These are phyloP conservation scores for Arachis monticola DNA, from an alignment of 331 rosid genomes.

Conservation along the genomic window DNA sequence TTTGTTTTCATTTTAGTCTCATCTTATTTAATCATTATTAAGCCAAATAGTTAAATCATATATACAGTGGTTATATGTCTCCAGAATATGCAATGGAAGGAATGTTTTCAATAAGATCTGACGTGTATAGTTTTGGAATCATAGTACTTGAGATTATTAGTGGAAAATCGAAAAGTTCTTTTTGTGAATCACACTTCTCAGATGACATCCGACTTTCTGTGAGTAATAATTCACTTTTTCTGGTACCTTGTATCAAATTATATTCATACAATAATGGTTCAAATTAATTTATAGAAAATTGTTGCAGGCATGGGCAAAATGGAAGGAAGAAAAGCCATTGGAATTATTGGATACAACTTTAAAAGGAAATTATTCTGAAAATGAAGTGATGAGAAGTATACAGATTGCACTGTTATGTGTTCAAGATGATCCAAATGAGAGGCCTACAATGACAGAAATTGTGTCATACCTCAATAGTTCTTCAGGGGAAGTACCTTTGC, in stretches of 20 bases:
- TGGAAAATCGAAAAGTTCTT: constrained; percentile 38
- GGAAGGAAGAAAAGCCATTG: constrained; percentile 48
- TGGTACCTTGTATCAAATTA: background rate
- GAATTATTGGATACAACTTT: constrained; percentile 48
- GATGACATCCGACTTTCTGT: constrained; percentile 42
- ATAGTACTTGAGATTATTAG: constrained; percentile 48
- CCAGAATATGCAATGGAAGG: constrained; percentile 72
- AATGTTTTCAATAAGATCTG: constrained; percentile 54
- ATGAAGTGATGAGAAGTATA: constrained; percentile 57
- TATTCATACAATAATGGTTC: constrained; percentile 7
- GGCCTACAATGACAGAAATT: constrained; percentile 30
- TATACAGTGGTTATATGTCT: constrained; percentile 70
- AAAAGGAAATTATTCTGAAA: constrained; percentile 30
- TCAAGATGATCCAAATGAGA: constrained; percentile 56
- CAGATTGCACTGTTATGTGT: constrained; percentile 62
- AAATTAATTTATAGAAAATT: background rate
- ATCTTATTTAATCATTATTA: no score
- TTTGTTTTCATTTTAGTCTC: background rate
- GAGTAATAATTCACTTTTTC: constrained; percentile 15
- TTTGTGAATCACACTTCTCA: constrained; percentile 6
- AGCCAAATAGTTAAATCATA: background rate
- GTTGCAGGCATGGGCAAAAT: constrained; percentile 55
- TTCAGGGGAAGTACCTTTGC: constrained; percentile 12
- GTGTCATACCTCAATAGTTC: background rate
- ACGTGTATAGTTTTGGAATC: constrained; percentile 54